Evolutionary conservation across 441 rosid genomes (phyloP).

Genomic region (Flueggea neowawraea): DNA sequence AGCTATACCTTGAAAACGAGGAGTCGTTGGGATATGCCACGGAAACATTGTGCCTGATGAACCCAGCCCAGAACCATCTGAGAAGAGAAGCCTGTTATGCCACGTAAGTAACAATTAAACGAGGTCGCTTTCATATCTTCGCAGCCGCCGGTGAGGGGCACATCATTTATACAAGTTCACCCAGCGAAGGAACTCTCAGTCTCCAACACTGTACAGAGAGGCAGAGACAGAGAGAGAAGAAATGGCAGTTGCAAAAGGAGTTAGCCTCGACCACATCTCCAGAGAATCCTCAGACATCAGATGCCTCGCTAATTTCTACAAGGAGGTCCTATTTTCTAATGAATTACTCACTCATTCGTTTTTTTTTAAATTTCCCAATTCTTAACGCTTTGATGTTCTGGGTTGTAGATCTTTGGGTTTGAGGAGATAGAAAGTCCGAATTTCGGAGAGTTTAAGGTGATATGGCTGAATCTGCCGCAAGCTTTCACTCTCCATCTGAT

Average conservation of each 20-base stretch:
- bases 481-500: slow-evolving; percentile 68
- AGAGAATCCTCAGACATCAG: slow-evolving; percentile 69
- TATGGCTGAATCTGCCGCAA: slow-evolving; percentile 70
- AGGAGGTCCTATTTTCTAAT: slow-evolving; percentile 37
- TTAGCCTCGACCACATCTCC: slow-evolving; percentile 65
- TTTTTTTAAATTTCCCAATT: neutral
- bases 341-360: neutral
- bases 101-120: too few species aligned
- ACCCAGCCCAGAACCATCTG: too few species aligned
- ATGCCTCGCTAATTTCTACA: slow-evolving; percentile 72
- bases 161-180: too few species aligned
- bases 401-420: slow-evolving; percentile 62
- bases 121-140: too few species aligned
- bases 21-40: too few species aligned
- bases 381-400: neutral
- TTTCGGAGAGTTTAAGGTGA: slow-evolving; percentile 57
- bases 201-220: too few species aligned
- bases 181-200: too few species aligned
- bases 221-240: neutral
- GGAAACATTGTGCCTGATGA: too few species aligned
- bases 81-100: too few species aligned
- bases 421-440: slow-evolving; percentile 69
- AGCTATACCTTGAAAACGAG: too few species aligned
- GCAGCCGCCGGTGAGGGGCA: too few species aligned
- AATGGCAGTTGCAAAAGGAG: slow-evolving; percentile 45